Percentiles rank a stretch among this genome's conserved stretches.
phyloP scores from a whole-genome alignment of 208 protist genomes.

The Wallacemonas rigidus region DNA sequence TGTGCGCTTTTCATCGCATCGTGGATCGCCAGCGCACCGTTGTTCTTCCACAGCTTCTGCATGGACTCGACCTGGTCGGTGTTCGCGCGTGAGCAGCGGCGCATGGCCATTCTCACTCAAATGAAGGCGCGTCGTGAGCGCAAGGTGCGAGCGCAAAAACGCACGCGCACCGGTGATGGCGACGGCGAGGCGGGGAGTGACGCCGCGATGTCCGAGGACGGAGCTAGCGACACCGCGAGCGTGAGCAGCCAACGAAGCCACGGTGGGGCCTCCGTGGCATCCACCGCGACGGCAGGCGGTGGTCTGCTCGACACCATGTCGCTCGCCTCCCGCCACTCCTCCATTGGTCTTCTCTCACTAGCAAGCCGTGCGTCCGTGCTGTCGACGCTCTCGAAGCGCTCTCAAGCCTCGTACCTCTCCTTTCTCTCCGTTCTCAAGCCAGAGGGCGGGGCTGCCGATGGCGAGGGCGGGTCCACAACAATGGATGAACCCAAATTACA shows the following conservation, averaged over 20 bases:
- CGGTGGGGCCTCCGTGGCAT: neutral
- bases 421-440: conserved; percentile 84
- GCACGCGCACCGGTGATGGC: neutral
- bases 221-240: conserved; percentile 18
- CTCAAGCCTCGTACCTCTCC: conserved; percentile 68
- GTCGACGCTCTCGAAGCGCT: conserved; percentile 74
- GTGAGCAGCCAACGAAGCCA: conserved; percentile 14
- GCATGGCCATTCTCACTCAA: conserved; percentile 62
- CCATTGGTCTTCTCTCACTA: conserved; percentile 41
- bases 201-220: neutral
- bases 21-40: conserved; percentile 67
- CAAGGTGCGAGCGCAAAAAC: conserved; percentile 4
- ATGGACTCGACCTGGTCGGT: conserved; percentile 63
- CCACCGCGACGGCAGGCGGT: neutral
- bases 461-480: neutral
- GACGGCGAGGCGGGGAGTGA: neutral
- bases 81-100: conserved; percentile 85
- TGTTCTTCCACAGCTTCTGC: conserved; percentile 86
- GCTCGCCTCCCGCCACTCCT: conserved; percentile 23
- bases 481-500: conserved; percentile 40
- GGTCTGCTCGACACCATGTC: conserved; percentile 24
- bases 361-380: conserved; percentile 79
- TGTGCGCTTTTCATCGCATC: conserved; percentile 44
- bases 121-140: conserved; percentile 35
- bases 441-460: conserved; percentile 16